Percentiles rank a stretch among this genome's conserved stretches.
Conservation (phyloP, 169 alveolate genomes). For the Fabrea salina region DNA sequence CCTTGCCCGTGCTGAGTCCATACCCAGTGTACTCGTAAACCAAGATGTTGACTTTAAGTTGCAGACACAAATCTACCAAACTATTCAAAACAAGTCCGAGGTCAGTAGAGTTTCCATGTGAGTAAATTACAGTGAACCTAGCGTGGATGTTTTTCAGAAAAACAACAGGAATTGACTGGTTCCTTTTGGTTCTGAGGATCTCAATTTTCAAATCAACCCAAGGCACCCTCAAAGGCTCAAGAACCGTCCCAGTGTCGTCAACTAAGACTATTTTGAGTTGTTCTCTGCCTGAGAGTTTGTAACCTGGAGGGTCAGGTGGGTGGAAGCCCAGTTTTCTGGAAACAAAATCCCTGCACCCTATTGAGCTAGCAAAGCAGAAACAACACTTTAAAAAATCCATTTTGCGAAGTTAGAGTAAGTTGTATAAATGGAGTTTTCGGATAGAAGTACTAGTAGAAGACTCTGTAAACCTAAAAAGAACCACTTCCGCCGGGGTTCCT, state of each 20-base stretch:
- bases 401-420: too few relatives aligned
- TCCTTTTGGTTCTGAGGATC: background rate
- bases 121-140: slow-evolving; percentile 66
- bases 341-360: slow-evolving; percentile 23
- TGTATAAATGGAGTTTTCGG: background rate
- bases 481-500: too few relatives aligned
- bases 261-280: background rate
- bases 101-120: slow-evolving; percentile 91
- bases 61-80: slow-evolving; percentile 49
- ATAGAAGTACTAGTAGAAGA: too few relatives aligned
- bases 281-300: background rate
- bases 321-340: slow-evolving; percentile 18
- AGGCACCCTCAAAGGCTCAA: slow-evolving; percentile 7
- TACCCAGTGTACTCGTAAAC: slow-evolving; percentile 92
- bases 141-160: slow-evolving; percentile 24
- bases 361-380: background rate
- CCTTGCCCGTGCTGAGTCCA: slow-evolving; percentile 79
- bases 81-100: slow-evolving; percentile 75
- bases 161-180: background rate
- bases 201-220: background rate
- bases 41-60: slow-evolving; percentile 67
- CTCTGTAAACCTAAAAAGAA: too few relatives aligned
- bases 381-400: slow-evolving; percentile 4
- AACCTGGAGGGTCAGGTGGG: slow-evolving; percentile 35
- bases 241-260: background rate